These are phyloP conservation scores for Nelumbo lutea DNA, from an alignment of 164 flowering plant genomes.

Conservation along the genomic window DNA sequence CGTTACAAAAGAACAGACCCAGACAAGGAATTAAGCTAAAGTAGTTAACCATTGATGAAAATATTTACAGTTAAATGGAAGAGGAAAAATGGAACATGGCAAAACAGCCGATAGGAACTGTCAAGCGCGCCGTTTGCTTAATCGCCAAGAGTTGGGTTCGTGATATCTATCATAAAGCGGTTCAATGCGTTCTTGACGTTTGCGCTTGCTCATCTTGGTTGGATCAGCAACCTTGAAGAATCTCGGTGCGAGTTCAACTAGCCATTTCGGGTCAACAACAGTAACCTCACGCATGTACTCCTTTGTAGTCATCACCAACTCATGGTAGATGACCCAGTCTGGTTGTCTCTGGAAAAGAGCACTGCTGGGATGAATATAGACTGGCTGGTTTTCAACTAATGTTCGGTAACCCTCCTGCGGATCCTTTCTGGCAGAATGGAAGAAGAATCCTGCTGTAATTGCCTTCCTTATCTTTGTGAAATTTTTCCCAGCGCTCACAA, in stretches of 20 bases:
- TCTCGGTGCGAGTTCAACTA: slow-evolving; percentile 80
- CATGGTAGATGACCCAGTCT: slow-evolving; percentile 88
- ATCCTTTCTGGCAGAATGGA: slow-evolving; percentile 81
- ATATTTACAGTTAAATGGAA: no score
- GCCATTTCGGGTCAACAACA: slow-evolving; percentile 83
- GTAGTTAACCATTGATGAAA: no score
- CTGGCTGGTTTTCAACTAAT: slow-evolving; percentile 84
- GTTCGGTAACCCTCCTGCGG: slow-evolving; percentile 88
- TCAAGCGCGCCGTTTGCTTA: slow-evolving; percentile 75
- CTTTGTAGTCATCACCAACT: slow-evolving; percentile 89
- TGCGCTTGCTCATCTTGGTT: slow-evolving; percentile 86
- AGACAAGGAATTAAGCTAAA: no score
- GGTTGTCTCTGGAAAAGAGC: slow-evolving; percentile 88
- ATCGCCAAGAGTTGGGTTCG: slow-evolving; percentile 89
- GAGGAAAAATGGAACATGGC: no score
- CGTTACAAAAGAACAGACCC: no score
- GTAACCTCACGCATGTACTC: slow-evolving; percentile 90
- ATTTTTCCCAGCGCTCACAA: slow-evolving; percentile 71
- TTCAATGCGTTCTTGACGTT: slow-evolving; percentile 84
- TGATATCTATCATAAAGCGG: slow-evolving; percentile 87
- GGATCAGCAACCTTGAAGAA: slow-evolving; percentile 84
- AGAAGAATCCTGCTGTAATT: slow-evolving; percentile 80
- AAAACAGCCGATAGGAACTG: background rate
- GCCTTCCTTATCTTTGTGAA: slow-evolving; percentile 80
- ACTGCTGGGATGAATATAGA: slow-evolving; percentile 86